Percentiles rank a stretch among this genome's conserved stretches.
Evolutionary conservation across 768 basidiomycete genomes (phyloP).

Genomic region (Rhodotorula sphaerocarpa): DNA sequence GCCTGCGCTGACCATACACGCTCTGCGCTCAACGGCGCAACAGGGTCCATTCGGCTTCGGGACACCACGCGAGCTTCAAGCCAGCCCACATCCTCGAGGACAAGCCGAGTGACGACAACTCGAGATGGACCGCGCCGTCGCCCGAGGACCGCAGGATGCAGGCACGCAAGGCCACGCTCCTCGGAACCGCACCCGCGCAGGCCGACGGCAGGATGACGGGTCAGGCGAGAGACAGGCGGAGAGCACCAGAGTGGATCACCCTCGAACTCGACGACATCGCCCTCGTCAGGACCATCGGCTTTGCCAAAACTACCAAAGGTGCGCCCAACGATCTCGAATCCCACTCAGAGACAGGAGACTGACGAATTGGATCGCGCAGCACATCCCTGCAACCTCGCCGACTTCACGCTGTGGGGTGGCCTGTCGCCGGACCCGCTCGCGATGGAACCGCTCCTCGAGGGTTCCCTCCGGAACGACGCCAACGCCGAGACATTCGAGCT

Average conservation of each 20-base stretch:
- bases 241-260: constrained; percentile 20
- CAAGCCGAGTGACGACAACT: constrained; percentile 1
- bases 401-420: constrained; percentile 35
- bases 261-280: constrained; percentile 18
- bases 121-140: constrained; percentile 24
- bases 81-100: constrained; percentile 6
- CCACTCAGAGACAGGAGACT: not conserved
- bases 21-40: not conserved
- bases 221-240: not conserved
- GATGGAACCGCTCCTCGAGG: constrained; percentile 32
- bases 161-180: not conserved
- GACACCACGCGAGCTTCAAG: constrained; percentile 3
- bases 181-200: not conserved
- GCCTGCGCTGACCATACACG: not conserved
- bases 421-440: constrained; percentile 21
- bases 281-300: constrained; percentile 15
- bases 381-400: constrained; percentile 37
- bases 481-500: constrained; percentile 19
- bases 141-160: constrained; percentile 6
- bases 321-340: not conserved
- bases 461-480: constrained; percentile 31
- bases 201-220: not conserved
- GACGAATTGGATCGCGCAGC: not conserved
- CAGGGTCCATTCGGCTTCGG: constrained; percentile 22
- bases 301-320: constrained; percentile 28